A percentile compares a stretch with the other conserved stretches of the same genome.
phyloP scores from a whole-genome alignment of 2,329 filamentous ascomycete genomes.

The Basipetospora chlamydospora region DNA sequence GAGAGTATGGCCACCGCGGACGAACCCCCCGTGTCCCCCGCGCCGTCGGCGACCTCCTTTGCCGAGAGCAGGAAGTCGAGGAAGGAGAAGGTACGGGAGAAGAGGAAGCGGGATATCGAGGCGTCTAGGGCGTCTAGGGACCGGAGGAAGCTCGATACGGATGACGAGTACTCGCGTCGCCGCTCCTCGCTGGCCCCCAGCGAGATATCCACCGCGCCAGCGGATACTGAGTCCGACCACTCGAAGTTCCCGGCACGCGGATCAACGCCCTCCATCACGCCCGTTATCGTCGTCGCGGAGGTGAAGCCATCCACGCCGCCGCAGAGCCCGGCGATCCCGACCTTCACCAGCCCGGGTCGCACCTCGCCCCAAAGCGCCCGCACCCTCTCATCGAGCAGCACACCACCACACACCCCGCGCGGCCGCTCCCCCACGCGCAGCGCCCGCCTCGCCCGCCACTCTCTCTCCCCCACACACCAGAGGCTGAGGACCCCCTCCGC shows the following conservation, averaged over 20 bases:
- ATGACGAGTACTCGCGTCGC: background rate
- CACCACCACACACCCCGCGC: constrained; percentile 13
- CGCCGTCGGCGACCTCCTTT: constrained; percentile 1
- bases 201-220: background rate
- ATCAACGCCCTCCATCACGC: constrained; percentile 15
- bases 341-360: no score
- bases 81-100: constrained; percentile 22
- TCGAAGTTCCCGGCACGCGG: no score
- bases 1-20: no score
- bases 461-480: no score
- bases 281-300: constrained; percentile 25
- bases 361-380: no score
- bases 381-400: constrained; percentile 9
- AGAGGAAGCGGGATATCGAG: constrained; percentile 25
- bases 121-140: constrained; percentile 14
- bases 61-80: constrained; percentile 7
- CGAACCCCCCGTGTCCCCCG: background rate
- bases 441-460: no score
- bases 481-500: background rate
- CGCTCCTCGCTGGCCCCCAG: background rate
- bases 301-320: constrained; percentile 17
- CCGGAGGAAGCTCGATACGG: constrained; percentile 6
- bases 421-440: constrained; percentile 4
- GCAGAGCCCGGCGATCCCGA: constrained; percentile 11
- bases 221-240: constrained; percentile 1